Evolutionary conservation across 768 basidiomycete genomes (phyloP), one percentile per base, ranked within the genome.

Genomic region (Phanerochaete carnosa): DNA sequence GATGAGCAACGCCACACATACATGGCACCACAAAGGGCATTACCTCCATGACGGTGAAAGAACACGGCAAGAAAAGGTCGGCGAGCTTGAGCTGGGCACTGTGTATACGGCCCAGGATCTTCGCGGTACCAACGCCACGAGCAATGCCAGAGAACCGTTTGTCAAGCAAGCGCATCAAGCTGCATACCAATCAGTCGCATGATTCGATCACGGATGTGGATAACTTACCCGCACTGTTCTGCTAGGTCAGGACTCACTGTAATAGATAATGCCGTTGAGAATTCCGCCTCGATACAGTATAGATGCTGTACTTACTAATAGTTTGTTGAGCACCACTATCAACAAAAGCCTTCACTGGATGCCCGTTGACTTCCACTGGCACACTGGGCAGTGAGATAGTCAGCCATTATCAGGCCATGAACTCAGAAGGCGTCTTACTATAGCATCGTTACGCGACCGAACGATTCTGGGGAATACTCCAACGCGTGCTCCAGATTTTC

Each of bases 251-350:
- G 94, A 64, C 89, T 94, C 85, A 96, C 94, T 95, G 59, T 7
- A 57, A 64, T 7, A 51, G 30, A 3, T 8, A 9, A 57, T 51
- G 53, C 55, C 32, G 51, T 30, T 35, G 8, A 2, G 1, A 3
- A 46, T 2, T 8, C n/a, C n/a, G n/a, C n/a, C n/a, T n/a, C n/a
- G n/a, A n/a, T n/a, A n/a, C n/a, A n/a, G n/a, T n/a, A n/a, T n/a
- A n/a, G n/a, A n/a, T n/a, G n/a, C 33, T 12, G 30, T 30, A 77
- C 89, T 68, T 68, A 95, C 95, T 98, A 76, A 98, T 98, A 1
- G 96, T 99, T 63, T 86, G 86, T 69, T 99, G 97, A 12, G 97
- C 97, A 45, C 96, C 97, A 64, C 94, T 97, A 72, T 99, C 97
- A 45, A 99, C 97, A 66, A 99, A 99, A 0, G 97, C 97, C 73